A percentile compares a stretch with the other conserved stretches of the same genome.
phyloP scores from a whole-genome alignment of 139 green algal species.

The Raphidocelis subcapitata region DNA sequence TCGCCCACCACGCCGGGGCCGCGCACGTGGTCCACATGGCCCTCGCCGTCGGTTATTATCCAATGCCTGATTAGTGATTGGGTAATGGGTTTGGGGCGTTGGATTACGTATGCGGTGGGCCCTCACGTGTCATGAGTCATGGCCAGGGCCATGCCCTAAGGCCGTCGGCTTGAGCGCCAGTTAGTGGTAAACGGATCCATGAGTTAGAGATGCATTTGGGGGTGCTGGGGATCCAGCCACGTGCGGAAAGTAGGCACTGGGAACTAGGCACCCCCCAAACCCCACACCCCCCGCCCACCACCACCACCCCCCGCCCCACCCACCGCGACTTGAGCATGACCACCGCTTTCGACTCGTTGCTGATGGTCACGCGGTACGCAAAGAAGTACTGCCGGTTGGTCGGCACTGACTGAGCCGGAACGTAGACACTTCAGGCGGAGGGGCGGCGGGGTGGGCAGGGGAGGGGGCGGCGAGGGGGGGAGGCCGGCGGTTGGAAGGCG shows the following conservation, averaged over 20 bases:
- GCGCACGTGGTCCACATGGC: conserved; percentile 58
- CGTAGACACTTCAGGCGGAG: conserved; percentile 38
- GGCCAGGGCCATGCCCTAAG: too few relatives aligned
- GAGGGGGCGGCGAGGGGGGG: background rate
- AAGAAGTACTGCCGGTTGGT: conserved; percentile 52
- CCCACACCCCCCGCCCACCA: too few relatives aligned
- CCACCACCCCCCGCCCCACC: too few relatives aligned
- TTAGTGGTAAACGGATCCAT: too few relatives aligned
- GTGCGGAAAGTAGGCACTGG: too few relatives aligned
- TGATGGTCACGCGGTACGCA: conserved; percentile 57
- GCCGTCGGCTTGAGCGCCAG: too few relatives aligned
- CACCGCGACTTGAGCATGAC: conserved; percentile 21
- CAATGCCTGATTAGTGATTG: conserved; percentile 29
- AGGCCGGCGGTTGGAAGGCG: background rate
- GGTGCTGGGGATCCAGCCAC: too few relatives aligned
- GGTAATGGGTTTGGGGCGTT: too few relatives aligned
- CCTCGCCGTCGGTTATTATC: conserved; percentile 58
- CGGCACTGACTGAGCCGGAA: conserved; percentile 46
- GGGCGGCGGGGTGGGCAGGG: background rate
- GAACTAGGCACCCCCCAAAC: too few relatives aligned
- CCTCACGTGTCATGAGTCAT: too few relatives aligned
- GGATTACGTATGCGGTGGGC: too few relatives aligned
- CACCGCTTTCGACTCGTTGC: conserved; percentile 13
- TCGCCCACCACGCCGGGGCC: conserved; percentile 78
- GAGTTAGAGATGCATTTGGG: too few relatives aligned